Percentiles rank a stretch among this genome's conserved stretches.
Conservation (phyloP, 495 filamentous ascomycete species). For the Articulospora tetracladia region DNA sequence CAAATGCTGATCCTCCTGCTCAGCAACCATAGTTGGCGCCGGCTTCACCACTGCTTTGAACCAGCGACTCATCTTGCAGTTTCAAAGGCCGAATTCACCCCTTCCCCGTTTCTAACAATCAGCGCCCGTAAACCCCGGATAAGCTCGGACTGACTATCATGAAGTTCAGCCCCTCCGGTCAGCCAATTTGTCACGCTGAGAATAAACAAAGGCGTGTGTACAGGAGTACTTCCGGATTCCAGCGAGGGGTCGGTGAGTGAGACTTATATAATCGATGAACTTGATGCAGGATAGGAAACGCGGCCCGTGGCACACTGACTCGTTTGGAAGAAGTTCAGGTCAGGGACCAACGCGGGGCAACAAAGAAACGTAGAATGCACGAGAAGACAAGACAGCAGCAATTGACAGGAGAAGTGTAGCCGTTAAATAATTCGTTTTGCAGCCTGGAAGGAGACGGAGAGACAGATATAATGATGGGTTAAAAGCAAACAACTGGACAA, state of each 20-base stretch:
- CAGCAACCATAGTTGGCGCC: constrained; percentile 14
- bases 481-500: too few relatives aligned
- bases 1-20: constrained; percentile 26
- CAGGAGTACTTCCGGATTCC: too few relatives aligned
- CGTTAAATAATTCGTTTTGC: too few relatives aligned
- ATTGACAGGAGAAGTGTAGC: too few relatives aligned
- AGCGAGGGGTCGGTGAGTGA: background rate
- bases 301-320: background rate
- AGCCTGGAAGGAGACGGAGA: too few relatives aligned
- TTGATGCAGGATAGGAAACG: background rate
- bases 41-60: constrained; percentile 18
- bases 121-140: constrained; percentile 7
- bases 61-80: constrained; percentile 21
- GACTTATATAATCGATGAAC: background rate
- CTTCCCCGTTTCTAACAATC: background rate
- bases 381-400: too few relatives aligned
- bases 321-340: background rate
- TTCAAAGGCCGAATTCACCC: background rate
- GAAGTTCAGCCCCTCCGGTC: background rate
- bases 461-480: too few relatives aligned
- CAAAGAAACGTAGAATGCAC: background rate
- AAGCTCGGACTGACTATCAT: background rate
- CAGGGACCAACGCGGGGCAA: background rate
- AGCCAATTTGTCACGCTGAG: too few relatives aligned
- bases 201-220: too few relatives aligned